Evolutionary conservation across 371 early-diverging fungal species (phyloP).

Genomic region (Blakeslea trispora): DNA sequence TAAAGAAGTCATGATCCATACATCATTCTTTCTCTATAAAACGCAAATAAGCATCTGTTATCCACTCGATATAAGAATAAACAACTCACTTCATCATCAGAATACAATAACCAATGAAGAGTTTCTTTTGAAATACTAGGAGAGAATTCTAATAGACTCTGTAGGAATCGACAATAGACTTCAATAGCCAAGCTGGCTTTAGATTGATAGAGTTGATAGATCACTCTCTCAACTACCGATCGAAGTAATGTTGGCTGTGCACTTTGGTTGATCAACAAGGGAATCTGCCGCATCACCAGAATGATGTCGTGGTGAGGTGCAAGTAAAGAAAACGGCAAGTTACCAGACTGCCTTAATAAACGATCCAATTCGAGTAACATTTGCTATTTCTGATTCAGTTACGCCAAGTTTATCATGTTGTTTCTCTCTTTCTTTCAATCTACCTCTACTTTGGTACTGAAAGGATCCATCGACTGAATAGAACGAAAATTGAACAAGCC

Average conservation of each 20-base stretch:
- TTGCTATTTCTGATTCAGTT: constrained; percentile 39
- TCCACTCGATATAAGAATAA: too few species aligned
- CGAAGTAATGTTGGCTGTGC: constrained; percentile 64
- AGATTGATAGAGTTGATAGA: constrained; percentile 76
- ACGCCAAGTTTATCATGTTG: too few species aligned
- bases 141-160: constrained; percentile 79
- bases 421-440: background rate
- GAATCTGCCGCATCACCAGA: constrained; percentile 71
- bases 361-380: constrained; percentile 79
- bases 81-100: constrained; percentile 76
- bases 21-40: constrained; percentile 72
- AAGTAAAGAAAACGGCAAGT: constrained; percentile 62
- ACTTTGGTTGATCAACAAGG: constrained; percentile 65
- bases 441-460: constrained; percentile 29
- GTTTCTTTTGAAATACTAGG: constrained; percentile 80
- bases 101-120: constrained; percentile 84
- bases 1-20: constrained; percentile 77
- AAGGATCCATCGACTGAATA: constrained; percentile 14
- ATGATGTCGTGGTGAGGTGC: constrained; percentile 85
- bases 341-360: constrained; percentile 59
- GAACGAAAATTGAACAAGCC: constrained; percentile 16
- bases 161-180: constrained; percentile 80
- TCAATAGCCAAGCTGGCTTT: constrained; percentile 78
- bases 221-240: constrained; percentile 78
- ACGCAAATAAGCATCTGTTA: background rate